Conservation (phyloP, 495 filamentous ascomycete species). For the Aspergillus mulundensis region DNA sequence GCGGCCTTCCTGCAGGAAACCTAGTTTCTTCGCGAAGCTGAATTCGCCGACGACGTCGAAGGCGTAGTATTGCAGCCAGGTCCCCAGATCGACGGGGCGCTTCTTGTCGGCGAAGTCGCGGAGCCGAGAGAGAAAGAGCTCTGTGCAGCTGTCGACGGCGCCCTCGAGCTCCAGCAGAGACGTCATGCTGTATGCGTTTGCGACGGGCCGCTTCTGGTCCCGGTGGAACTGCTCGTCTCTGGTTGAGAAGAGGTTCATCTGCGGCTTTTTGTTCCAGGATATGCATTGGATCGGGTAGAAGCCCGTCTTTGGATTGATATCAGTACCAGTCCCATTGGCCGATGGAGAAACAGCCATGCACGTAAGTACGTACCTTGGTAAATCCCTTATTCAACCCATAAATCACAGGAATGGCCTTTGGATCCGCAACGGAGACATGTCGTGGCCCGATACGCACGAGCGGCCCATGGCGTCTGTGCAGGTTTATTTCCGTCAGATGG, state of each 20-base stretch:
- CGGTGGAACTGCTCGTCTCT: constrained; percentile 35
- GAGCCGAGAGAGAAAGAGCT: constrained; percentile 30
- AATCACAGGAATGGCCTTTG: constrained; percentile 36
- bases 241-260: constrained; percentile 28
- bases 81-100: constrained; percentile 23
- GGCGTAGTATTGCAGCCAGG: constrained; percentile 44
- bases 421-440: constrained; percentile 48
- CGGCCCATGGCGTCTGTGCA: constrained; percentile 49
- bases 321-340: too few relatives aligned
- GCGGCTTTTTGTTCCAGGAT: neutral
- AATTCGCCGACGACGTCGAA: constrained; percentile 40
- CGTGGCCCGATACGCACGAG: constrained; percentile 56
- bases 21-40: constrained; percentile 32
- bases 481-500: constrained; percentile 13
- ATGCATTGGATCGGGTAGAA: constrained; percentile 8
- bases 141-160: constrained; percentile 22
- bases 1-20: constrained; percentile 33
- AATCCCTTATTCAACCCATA: constrained; percentile 28
- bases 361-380: neutral
- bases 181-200: constrained; percentile 32
- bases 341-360: too few relatives aligned
- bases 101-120: constrained; percentile 20
- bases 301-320: neutral
- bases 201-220: constrained; percentile 34
- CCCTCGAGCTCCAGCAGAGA: constrained; percentile 30